These are phyloP conservation scores for Hibiscus tridactylites DNA, from an alignment of 345 rosid genomes.

Conservation along the genomic window DNA sequence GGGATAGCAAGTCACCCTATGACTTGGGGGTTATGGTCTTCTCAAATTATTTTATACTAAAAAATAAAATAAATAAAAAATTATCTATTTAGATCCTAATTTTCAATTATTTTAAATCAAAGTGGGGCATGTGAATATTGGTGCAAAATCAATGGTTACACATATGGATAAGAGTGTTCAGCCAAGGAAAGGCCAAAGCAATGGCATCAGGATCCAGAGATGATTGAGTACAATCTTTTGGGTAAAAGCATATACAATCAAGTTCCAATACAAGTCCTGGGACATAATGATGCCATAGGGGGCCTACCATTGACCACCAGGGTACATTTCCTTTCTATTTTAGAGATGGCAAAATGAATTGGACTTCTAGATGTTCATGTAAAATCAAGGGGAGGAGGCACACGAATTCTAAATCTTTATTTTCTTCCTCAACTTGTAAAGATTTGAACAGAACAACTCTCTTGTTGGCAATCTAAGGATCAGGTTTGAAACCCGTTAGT, in stretches of 20 bases:
- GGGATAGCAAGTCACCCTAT: too few species aligned
- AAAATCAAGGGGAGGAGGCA: too few species aligned
- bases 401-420: too few species aligned
- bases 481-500: too few species aligned
- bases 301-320: not conserved
- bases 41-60: too few species aligned
- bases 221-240: not conserved
- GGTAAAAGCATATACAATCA: not conserved
- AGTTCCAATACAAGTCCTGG: not conserved
- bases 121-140: not conserved
- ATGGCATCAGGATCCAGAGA: not conserved
- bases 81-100: too few species aligned
- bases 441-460: too few species aligned
- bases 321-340: not conserved
- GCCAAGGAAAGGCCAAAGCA: not conserved
- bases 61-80: too few species aligned
- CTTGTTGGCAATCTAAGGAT: too few species aligned
- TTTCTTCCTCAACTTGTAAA: too few species aligned
- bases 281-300: not conserved
- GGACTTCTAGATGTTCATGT: too few species aligned
- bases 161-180: not conserved
- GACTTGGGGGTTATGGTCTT: too few species aligned
- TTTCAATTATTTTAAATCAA: not conserved
- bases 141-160: not conserved
- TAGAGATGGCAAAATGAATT: not conserved